Percentiles rank a stretch among this genome's conserved stretches.
Evolutionary conservation across 768 basidiomycete genomes (phyloP).

Genomic region (Epithele typhae): DNA sequence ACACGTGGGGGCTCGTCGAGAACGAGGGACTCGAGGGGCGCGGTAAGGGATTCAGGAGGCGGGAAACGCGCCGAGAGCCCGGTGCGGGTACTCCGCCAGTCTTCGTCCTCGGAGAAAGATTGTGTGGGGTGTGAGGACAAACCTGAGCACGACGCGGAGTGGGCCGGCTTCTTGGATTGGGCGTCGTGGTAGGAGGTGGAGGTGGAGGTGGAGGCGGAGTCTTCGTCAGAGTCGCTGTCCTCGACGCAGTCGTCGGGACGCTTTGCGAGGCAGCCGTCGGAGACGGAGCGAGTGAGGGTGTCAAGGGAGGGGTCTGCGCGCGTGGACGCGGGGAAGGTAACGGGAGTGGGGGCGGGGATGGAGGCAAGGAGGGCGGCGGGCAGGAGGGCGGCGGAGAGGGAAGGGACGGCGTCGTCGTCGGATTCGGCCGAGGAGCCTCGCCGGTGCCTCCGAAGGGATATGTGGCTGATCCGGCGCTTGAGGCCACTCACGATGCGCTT

Average conservation of each 20-base stretch:
- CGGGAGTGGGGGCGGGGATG: neutral
- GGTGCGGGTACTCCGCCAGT: neutral
- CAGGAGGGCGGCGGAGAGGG: too few relatives aligned
- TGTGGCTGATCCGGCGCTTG: slow-evolving; percentile 17
- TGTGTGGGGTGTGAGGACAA: slow-evolving; percentile 1
- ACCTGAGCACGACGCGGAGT: slow-evolving; percentile 1
- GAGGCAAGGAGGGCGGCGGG: neutral
- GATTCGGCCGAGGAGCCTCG: neutral
- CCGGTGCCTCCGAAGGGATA: slow-evolving; percentile 13
- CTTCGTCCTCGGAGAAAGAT: neutral
- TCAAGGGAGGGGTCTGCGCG: slow-evolving; percentile 2
- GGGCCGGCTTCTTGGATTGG: neutral
- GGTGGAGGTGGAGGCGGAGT: neutral
- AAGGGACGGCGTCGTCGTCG: neutral
- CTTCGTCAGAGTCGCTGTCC: neutral
- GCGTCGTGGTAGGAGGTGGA: neutral
- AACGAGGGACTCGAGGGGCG: slow-evolving; percentile 2
- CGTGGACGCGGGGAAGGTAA: slow-evolving; percentile 5
- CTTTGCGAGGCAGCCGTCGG: slow-evolving; percentile 7
- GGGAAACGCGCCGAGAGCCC: neutral
- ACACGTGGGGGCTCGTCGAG: neutral
- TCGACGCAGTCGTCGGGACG: slow-evolving; percentile 2
- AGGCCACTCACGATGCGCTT: slow-evolving; percentile 19
- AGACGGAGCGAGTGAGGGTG: slow-evolving; percentile 3
- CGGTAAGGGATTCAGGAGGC: slow-evolving; percentile 2